Base-by-base conservation (phyloP, 345 rosid species). In the Turritis glabra region DNA sequence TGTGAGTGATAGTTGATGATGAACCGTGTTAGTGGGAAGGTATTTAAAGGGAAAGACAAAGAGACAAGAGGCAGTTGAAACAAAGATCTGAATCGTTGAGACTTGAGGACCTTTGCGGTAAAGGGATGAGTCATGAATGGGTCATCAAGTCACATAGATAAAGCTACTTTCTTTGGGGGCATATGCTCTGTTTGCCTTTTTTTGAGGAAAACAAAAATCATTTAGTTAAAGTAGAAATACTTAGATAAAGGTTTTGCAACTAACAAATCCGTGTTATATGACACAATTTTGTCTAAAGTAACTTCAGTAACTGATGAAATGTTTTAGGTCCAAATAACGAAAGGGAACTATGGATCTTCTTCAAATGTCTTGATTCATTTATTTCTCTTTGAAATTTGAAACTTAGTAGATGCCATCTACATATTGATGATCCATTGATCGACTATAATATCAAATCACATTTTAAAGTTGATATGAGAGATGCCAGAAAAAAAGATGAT, bases 11-110 rank as follows among this genome's bases (percentile, higher is more conserved):
- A 52, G 55, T 48, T 55, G 65, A 37, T 77, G 67, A 71, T 64
- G 60, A 38, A 47, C n/a, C 2, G 1, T 71, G 77, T 56, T 25
- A 23, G 76, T 51, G 61, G 26, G 50, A 25, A 30, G 69, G 73
- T 59, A 77, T 77, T 64, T 77, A 77, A 72, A 77, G 68, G 73
- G 80, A 50, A 71, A 65, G 51, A 66, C 48, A 72, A 77, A 38
- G 43, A 66, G 69, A 51, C 72, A 55, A 74, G 82, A 74, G 76
- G 58, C 72, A 79, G 64, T 74, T 63, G 51, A 64, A 48, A 48
- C 54, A 73, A 69, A 55, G 13, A 21, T 18, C 1, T 53, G 29
- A 69, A 70, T 77, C 67, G 56, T 64, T 70, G 59, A 53, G 68
- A 37, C 25, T 66, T 64, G 57, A 43, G 25, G 27, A 58, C 32